Base-by-base conservation (phyloP, 768 basidiomycete genomes). In the Phanerodontia chrysosporium region DNA sequence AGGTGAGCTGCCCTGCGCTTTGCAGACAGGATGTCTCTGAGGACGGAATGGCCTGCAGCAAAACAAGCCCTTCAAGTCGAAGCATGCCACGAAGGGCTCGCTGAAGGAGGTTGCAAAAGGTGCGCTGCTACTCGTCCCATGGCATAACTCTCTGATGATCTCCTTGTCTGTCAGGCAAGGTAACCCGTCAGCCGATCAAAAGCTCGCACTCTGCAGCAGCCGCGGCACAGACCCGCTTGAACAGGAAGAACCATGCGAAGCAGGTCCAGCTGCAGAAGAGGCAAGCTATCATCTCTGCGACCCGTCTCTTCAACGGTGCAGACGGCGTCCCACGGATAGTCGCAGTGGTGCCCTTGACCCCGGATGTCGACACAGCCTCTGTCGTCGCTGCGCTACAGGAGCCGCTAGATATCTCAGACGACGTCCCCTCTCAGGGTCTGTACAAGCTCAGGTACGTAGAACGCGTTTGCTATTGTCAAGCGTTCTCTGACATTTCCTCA, bases 21-120 rank as follows among this genome's bases (percentile, higher is more conserved):
- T 21, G 4, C 52, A 48, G 36, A 21, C 6, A 12, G 8, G 39
- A 18, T 42, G 39, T 30, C 36, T 24, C 49, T 51, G 53, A 22
- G 55, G 55, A 29, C 32, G 44, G 48, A 49, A 39, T 49, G 54
- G 21, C 25, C 35, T 22, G 16, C 62, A 95, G 92, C 76, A 85
- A 79, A 97, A 98, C 74, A 98, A 98, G 72, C 65, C 82, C 1
- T 98, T 90, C 80, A 98, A 98, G 75, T 92, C 92, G 1, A 90
- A 86, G 70, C 91, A 95, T 77, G 83, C 93, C 1, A 83, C 90
- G 13, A 97, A 97, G 74, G 84, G 89, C 1, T 79, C 89, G 0
- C 66, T 97, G 39, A 94, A 90, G 72, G 90, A 92, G 46, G 81
- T 83, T 45, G 86, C 92, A 30, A 96, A 96, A 79, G 95, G 94